Evolutionary conservation across 108 stramenopile genomes (phyloP).

Genomic region (Poteriospumella lacustris): DNA sequence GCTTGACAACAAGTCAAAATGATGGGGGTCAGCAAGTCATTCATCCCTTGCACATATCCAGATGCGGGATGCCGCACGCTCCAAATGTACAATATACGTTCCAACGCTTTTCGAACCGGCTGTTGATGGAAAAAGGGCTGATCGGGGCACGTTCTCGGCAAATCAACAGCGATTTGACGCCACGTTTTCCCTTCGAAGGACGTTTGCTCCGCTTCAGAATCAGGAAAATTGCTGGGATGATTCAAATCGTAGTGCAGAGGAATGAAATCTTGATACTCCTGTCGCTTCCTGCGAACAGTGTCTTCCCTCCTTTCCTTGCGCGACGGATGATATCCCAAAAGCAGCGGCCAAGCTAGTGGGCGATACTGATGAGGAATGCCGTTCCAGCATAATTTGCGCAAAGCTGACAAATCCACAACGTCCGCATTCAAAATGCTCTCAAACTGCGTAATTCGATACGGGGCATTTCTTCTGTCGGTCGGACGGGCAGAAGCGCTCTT

Average conservation of each 20-base stretch:
- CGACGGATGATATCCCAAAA: conserved; percentile 53
- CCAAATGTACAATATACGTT: conserved; percentile 88
- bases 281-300: conserved; percentile 37
- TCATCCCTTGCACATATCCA: conserved; percentile 95
- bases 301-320: conserved; percentile 35
- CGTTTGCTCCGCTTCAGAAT: conserved; percentile 57
- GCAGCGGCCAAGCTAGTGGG: conserved; percentile 50
- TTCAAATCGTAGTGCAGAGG: conserved; percentile 33
- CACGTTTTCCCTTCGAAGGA: conserved; percentile 81
- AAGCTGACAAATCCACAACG: conserved; percentile 40
- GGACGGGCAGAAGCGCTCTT: too few species aligned
- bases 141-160: conserved; percentile 86
- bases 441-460: conserved; percentile 33
- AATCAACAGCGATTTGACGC: conserved; percentile 91
- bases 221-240: background rate
- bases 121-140: conserved; percentile 86
- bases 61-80: conserved; percentile 85
- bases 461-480: too few species aligned
- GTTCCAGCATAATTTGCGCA: conserved; percentile 51
- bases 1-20: conserved; percentile 21
- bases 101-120: conserved; percentile 66
- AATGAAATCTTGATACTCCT: conserved; percentile 49
- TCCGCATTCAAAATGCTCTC: conserved; percentile 44
- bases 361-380: conserved; percentile 47
- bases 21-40: conserved; percentile 85